phyloP scores from a whole-genome alignment of 495 filamentous ascomycete species.

The Penicillium desertorum region DNA sequence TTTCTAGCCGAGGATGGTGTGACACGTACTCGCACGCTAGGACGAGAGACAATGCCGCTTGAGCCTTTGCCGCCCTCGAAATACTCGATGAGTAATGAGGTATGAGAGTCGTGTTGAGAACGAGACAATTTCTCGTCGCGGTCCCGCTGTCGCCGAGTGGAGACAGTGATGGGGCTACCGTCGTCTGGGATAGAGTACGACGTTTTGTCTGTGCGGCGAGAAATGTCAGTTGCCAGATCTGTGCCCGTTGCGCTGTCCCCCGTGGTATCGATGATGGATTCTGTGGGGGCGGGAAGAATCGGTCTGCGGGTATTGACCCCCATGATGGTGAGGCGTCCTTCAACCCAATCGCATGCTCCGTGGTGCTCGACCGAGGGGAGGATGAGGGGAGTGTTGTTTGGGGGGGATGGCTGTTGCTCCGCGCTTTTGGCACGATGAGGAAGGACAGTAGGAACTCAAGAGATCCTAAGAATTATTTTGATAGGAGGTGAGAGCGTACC shows the following conservation, averaged over 20 bases:
- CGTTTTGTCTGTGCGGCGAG: constrained; percentile 74
- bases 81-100: constrained; percentile 95
- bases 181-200: constrained; percentile 94
- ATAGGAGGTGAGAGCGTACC: constrained; percentile 29
- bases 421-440: constrained; percentile 24
- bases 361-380: constrained; percentile 10
- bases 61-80: constrained; percentile 82
- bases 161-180: constrained; percentile 87
- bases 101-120: constrained; percentile 68
- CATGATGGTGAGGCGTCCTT: constrained; percentile 52
- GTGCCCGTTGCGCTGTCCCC: constrained; percentile 60
- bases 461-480: constrained; percentile 1
- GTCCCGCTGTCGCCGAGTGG: constrained; percentile 62
- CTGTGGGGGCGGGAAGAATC: constrained; percentile 75
- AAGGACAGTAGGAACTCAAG: constrained; percentile 11
- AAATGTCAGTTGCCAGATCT: constrained; percentile 77
- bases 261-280: constrained; percentile 65
- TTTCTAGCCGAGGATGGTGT: constrained; percentile 71
- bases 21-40: constrained; percentile 92
- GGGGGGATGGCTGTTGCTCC: constrained; percentile 14
- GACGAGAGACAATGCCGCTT: constrained; percentile 61
- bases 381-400: constrained; percentile 16
- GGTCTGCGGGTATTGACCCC: constrained; percentile 68
- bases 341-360: constrained; percentile 40
- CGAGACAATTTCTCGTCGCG: constrained; percentile 50